Conservation (phyloP, 768 basidiomycete species). For the Candolleomyces aberdarensis region DNA sequence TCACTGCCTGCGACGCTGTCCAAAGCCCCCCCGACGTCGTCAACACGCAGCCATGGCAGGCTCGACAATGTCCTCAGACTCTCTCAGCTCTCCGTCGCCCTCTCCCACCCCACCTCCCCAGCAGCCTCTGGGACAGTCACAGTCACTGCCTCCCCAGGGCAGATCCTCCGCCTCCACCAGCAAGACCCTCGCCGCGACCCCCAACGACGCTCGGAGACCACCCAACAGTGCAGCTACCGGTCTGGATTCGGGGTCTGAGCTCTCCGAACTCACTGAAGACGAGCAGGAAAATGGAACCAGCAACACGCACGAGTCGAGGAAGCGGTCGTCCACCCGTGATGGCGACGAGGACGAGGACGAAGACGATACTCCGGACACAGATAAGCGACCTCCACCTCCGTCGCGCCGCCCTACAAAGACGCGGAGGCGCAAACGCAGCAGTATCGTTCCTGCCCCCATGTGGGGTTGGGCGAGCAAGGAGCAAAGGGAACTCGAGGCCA, state of each 20-base stretch:
- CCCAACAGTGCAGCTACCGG: conserved; percentile 17
- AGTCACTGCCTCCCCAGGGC: conserved; percentile 10
- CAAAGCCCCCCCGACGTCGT: conserved; percentile 11
- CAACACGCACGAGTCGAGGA: conserved; percentile 18
- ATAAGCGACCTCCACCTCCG: conserved; percentile 14
- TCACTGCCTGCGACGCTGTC: conserved; percentile 22
- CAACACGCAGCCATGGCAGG: conserved; percentile 40
- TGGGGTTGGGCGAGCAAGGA: conserved; percentile 79
- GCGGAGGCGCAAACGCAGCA: conserved; percentile 53
- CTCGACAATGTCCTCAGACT: conserved; percentile 62
- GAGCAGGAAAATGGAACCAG: conserved; percentile 50
- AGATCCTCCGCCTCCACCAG: conserved; percentile 25
- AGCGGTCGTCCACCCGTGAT: conserved; percentile 7
- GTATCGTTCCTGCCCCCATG: conserved; percentile 76
- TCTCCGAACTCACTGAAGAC: conserved; percentile 82
- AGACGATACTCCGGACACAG: conserved; percentile 20
- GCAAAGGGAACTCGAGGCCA: conserved; percentile 21
- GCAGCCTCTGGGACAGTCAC: conserved; percentile 10
- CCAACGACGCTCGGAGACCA: conserved; percentile 17
- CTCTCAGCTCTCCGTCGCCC: conserved; percentile 66
- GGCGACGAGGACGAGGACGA: conserved; percentile 25
- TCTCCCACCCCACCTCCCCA: conserved; percentile 52
- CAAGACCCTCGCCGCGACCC: conserved; percentile 13
- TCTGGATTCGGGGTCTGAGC: conserved; percentile 67
- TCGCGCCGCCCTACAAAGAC: conserved; percentile 10